Base-by-base conservation (phyloP, 2,329 filamentous ascomycete genomes). In the Ophiosphaerella narmari region DNA sequence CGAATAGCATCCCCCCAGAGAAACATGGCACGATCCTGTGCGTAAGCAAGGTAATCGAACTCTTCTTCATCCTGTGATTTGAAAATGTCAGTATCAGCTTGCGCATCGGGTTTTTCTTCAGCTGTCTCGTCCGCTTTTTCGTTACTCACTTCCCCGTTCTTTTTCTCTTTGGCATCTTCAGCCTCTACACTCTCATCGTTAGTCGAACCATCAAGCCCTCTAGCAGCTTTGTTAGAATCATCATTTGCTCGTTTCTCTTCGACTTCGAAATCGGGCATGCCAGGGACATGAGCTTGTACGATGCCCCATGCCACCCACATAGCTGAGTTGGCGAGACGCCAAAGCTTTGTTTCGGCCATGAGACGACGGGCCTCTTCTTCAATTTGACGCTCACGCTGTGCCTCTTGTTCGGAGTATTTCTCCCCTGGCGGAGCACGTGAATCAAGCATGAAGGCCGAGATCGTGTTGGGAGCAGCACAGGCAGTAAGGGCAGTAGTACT, bases 261-360 rank as follows among this genome's bases (percentile, higher is more conserved):
- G 1, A 59, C 54, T 12, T 74, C 75, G 32, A 78, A 77, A 13
- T 76, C 75, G 14, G 87, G 84, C 69, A 93, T 79, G 0, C 86
- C 90, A 0, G 90, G 86, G 1, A 96, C 81, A 70, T 94, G 92
- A 40, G 94, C 93, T 75, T 99, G 94, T 43, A 99, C 89, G 54
- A 97, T 90, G 21, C 94, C 94, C 94, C 94, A 99, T 1, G 91
- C 90, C 21, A 95, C 85, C 94, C 94, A 99, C 75, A 89, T 85
- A 2, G 90, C 91, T 32, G 88, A 91, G 74, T 94, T 96, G 34
- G 91, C 90, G 0, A 90, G 79, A 3, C 94, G 85, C 94, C 94
- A 99, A 39, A 96, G 78, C 13, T 86, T 80, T 2, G 90, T 86
- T 75, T 97, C 91, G 35, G 87, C 83, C 66, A 94, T 78, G 24